phyloP scores from a whole-genome alignment of 805 yeast species.

The Schizosaccharomyces lindneri region DNA sequence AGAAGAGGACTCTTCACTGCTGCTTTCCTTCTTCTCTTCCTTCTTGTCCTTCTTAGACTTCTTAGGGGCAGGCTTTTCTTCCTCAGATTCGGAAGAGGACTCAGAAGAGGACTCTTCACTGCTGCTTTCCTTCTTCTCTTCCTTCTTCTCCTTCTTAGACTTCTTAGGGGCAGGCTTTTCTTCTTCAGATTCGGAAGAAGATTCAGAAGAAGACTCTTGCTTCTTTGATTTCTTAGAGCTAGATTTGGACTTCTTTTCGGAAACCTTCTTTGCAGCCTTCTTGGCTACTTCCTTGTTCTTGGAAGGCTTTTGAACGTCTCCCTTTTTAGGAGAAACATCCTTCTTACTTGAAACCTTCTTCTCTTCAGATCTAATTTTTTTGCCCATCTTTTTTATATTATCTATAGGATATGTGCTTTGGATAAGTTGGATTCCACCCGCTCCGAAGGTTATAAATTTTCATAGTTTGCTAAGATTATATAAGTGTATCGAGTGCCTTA shows the following conservation, averaged over 20 bases:
- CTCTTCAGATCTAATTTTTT: not conserved
- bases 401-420: no score
- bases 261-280: slow-evolving; percentile 9
- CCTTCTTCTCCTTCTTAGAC: not conserved
- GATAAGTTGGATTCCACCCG: no score
- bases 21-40: not conserved
- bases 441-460: no score
- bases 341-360: not conserved
- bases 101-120: slow-evolving; percentile 6
- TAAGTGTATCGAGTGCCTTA: no score
- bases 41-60: not conserved
- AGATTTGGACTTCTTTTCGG: not conserved
- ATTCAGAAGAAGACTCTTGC: not conserved
- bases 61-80: not conserved
- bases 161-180: not conserved
- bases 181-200: not conserved
- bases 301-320: slow-evolving; percentile 10
- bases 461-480: no score
- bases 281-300: slow-evolving; percentile 13
- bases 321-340: not conserved
- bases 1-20: slow-evolving; percentile 6
- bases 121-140: not conserved
- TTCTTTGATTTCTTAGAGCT: slow-evolving; percentile 5
- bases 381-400: not conserved
- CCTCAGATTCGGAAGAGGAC: not conserved